phyloP scores from a whole-genome alignment of 1,284 basidiomycete species.

The Fistulina hepatica region DNA sequence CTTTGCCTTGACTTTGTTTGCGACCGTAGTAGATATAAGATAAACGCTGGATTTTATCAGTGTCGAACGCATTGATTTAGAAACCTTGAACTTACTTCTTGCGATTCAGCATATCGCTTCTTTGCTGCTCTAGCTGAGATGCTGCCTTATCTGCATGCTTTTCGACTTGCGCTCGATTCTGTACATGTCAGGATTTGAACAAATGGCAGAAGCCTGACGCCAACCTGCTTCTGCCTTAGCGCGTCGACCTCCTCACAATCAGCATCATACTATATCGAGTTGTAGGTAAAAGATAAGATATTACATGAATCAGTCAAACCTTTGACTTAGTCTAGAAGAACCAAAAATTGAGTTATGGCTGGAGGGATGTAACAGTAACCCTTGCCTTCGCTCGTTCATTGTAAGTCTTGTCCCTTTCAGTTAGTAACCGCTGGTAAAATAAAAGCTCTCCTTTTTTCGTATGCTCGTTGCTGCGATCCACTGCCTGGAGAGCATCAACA shows the following conservation, averaged over 20 bases:
- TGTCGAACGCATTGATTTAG: background rate
- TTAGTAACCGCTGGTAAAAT: slow-evolving; percentile 60
- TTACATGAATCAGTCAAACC: slow-evolving; percentile 24
- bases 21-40: slow-evolving; percentile 53
- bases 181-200: slow-evolving; percentile 11
- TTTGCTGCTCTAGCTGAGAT: slow-evolving; percentile 64
- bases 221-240: slow-evolving; percentile 69
- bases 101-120: slow-evolving; percentile 63
- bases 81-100: slow-evolving; percentile 50
- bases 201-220: slow-evolving; percentile 10
- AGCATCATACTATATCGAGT: slow-evolving; percentile 53
- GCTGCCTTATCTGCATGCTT: slow-evolving; percentile 63
- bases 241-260: slow-evolving; percentile 62
- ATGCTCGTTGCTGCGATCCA: slow-evolving; percentile 56
- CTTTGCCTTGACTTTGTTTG: slow-evolving; percentile 57
- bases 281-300: slow-evolving; percentile 3
- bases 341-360: slow-evolving; percentile 9
- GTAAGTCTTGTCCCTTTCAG: slow-evolving; percentile 59
- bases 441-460: slow-evolving; percentile 63
- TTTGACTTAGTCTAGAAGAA: slow-evolving; percentile 57
- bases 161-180: slow-evolving; percentile 63
- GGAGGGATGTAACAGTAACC: slow-evolving; percentile 2
- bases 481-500: slow-evolving; percentile 46
- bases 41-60: slow-evolving; percentile 39
- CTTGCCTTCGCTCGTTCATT: slow-evolving; percentile 58